Evolutionary conservation across 805 yeast species (phyloP).

Genomic region (Suhomyces canberraensis): DNA sequence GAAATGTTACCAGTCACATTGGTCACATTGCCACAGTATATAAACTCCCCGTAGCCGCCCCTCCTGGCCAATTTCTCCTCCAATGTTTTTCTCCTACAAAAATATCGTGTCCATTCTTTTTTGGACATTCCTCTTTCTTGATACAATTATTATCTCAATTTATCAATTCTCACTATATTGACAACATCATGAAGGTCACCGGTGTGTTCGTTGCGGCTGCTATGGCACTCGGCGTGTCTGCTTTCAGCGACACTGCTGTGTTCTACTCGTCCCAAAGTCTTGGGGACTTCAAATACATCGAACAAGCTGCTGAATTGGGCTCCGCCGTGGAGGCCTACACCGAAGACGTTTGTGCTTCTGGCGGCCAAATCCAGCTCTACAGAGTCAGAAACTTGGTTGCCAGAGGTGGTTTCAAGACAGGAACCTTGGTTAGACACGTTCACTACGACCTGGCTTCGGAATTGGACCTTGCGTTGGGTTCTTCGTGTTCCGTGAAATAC

Average conservation of each 20-base stretch:
- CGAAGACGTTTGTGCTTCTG: slow-evolving; percentile 16
- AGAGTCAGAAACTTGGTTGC: slow-evolving; percentile 21
- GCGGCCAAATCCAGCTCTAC: slow-evolving; percentile 20
- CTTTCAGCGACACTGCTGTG: slow-evolving; percentile 23
- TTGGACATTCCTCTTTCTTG: no score
- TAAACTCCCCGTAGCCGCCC: no score
- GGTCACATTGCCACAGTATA: no score
- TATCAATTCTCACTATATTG: neutral
- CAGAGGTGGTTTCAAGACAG: slow-evolving; percentile 3
- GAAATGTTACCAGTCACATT: no score
- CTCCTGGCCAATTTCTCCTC: no score
- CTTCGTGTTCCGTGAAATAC: slow-evolving; percentile 9
- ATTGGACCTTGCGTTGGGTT: slow-evolving; percentile 16
- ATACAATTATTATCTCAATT: no score
- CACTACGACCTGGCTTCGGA: slow-evolving; percentile 15
- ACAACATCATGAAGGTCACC: slow-evolving; percentile 9
- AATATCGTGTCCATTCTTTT: no score
- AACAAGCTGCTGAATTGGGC: slow-evolving; percentile 18
- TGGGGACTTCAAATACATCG: slow-evolving; percentile 17
- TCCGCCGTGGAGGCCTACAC: slow-evolving; percentile 15
- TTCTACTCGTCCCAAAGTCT: slow-evolving; percentile 17
- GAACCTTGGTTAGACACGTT: slow-evolving; percentile 17
- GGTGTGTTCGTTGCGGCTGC: slow-evolving; percentile 8
- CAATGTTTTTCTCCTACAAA: no score
- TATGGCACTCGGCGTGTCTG: slow-evolving; percentile 13